Evolutionary conservation across 768 basidiomycete genomes (phyloP).

Genomic region (Lactifluus subvellereus): DNA sequence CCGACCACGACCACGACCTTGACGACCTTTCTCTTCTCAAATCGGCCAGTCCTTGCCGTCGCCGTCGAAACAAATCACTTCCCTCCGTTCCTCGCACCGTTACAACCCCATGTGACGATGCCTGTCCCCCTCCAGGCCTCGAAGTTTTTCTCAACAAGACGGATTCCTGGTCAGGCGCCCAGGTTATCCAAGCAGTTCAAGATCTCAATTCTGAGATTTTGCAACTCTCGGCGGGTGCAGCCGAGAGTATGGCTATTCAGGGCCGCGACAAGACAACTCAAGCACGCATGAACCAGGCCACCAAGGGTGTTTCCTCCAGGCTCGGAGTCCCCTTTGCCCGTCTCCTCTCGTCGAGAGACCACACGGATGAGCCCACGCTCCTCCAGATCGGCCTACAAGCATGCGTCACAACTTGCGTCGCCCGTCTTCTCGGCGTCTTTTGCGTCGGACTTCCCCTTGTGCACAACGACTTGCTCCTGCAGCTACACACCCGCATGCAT

Average conservation of each 20-base stretch:
- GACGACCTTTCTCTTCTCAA: constrained; percentile 17
- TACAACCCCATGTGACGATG: constrained; percentile 39
- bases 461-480: constrained; percentile 57
- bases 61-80: constrained; percentile 25
- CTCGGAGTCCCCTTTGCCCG: constrained; percentile 58
- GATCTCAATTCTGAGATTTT: constrained; percentile 77
- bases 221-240: constrained; percentile 72
- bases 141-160: constrained; percentile 71
- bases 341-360: constrained; percentile 57
- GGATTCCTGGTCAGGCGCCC: constrained; percentile 70
- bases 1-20: constrained; percentile 16
- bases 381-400: constrained; percentile 75
- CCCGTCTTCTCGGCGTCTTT: constrained; percentile 62
- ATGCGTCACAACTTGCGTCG: constrained; percentile 58
- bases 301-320: constrained; percentile 55
- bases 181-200: constrained; percentile 71
- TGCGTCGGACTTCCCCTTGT: constrained; percentile 71
- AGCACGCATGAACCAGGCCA: constrained; percentile 43
- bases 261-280: constrained; percentile 36
- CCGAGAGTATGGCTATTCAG: constrained; percentile 57
- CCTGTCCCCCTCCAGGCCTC: constrained; percentile 51
- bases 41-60: constrained; percentile 16
- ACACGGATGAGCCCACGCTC: constrained; percentile 68
- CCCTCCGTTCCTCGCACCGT: constrained; percentile 25
- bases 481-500: constrained; percentile 56